phyloP scores from a whole-genome alignment of 257 asterid species.

The Solanum neorickii region DNA sequence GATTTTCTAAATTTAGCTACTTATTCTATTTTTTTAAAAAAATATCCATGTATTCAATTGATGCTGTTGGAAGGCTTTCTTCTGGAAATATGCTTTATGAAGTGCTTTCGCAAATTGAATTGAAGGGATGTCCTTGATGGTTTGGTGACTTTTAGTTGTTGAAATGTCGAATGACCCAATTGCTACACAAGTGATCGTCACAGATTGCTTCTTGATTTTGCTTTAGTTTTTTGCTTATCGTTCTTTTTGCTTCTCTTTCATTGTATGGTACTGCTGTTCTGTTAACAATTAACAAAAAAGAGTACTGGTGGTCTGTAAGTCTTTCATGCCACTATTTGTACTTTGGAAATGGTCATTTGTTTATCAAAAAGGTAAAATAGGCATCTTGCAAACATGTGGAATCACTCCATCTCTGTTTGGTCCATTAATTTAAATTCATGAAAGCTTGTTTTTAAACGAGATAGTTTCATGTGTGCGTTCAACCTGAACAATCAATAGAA shows the following conservation, averaged over 20 bases:
- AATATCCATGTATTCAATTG: not conserved
- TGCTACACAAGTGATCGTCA: not conserved
- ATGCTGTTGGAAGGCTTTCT: not conserved
- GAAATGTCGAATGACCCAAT: not conserved
- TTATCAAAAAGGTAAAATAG: not conserved
- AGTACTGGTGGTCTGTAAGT: not conserved
- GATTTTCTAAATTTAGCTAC: not conserved
- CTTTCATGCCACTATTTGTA: not conserved
- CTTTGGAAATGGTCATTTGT: not conserved
- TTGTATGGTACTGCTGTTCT: not conserved
- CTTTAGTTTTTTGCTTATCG: not conserved
- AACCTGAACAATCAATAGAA: not conserved
- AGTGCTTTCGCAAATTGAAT: not conserved
- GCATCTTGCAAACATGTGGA: not conserved
- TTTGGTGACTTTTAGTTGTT: not conserved
- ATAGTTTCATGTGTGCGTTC: not conserved
- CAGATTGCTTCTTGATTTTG: not conserved
- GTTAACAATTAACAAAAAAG: no score
- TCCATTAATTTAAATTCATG: not conserved
- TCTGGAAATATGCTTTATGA: not conserved
- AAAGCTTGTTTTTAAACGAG: not conserved
- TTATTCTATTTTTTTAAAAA: not conserved
- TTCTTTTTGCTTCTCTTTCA: not conserved
- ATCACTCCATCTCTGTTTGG: not conserved
- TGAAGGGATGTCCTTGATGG: not conserved